Evolutionary conservation across 805 yeast genomes (phyloP).

Genomic region (Pichia deserticola): DNA sequence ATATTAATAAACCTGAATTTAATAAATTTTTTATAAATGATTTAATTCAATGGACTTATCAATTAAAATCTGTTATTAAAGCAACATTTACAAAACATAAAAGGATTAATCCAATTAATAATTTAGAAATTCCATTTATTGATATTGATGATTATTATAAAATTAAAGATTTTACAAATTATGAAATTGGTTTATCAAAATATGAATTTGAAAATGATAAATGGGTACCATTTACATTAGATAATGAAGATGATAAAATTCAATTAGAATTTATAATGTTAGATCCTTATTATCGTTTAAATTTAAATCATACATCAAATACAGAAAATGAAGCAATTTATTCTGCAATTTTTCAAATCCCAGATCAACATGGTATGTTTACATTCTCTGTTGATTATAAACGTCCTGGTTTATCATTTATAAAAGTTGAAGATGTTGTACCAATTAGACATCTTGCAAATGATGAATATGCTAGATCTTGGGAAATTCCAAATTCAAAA

Average conservation of each 20-base stretch:
- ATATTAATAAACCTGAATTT: too few species aligned
- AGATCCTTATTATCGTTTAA: constrained; percentile 89
- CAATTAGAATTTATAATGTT: constrained; percentile 86
- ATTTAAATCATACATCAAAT: constrained; percentile 37
- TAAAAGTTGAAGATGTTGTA: constrained; percentile 59
- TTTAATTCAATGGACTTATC: constrained; percentile 66
- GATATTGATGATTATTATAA: constrained; percentile 50
- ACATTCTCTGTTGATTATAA: constrained; percentile 74
- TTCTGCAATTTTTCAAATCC: constrained; percentile 56
- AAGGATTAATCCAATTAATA: constrained; percentile 24
- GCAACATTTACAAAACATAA: constrained; percentile 47
- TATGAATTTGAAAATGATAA: constrained; percentile 33
- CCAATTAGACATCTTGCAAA: constrained; percentile 92
- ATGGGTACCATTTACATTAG: constrained; percentile 57
- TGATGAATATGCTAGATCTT: constrained; percentile 88
- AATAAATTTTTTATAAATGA: constrained; percentile 34
- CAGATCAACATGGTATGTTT: constrained; percentile 97
- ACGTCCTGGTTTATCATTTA: constrained; percentile 66
- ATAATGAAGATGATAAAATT: constrained; percentile 23
- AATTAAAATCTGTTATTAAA: constrained; percentile 56
- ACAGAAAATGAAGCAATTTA: constrained; percentile 42
- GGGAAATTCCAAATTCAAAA: constrained; percentile 92
- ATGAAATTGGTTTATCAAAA: constrained; percentile 42
- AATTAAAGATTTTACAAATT: constrained; percentile 63
- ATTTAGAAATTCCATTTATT: constrained; percentile 6